Conservation (phyloP, 2,329 filamentous ascomycete genomes). For the Colletotrichum karsti region DNA sequence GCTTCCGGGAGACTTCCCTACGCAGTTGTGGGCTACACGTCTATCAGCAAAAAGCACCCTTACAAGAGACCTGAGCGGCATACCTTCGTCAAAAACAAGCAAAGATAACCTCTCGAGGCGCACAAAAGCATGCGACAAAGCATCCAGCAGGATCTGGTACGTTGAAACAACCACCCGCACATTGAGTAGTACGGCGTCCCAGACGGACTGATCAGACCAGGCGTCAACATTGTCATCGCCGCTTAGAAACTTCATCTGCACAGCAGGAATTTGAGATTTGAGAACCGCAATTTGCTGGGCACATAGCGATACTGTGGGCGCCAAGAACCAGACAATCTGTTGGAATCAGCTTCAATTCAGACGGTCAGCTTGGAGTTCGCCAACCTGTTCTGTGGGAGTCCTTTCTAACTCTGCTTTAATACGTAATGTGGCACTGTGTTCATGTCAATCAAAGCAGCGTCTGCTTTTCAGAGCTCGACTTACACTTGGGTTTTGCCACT, state of each 20-base stretch:
- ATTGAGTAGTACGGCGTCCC: conserved; percentile 72
- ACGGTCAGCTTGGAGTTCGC: conserved; percentile 5
- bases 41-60: conserved; percentile 28
- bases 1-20: conserved; percentile 68
- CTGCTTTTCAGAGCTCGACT: conserved; percentile 36
- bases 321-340: conserved; percentile 76
- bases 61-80: conserved; percentile 21
- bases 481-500: conserved; percentile 83
- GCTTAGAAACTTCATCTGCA: conserved; percentile 69
- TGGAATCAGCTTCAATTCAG: background rate
- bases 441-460: conserved; percentile 30
- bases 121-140: conserved; percentile 79
- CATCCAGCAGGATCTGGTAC: conserved; percentile 77
- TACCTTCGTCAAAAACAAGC: conserved; percentile 86
- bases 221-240: conserved; percentile 75
- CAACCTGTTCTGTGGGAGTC: conserved; percentile 61
- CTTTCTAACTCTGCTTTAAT: conserved; percentile 71
- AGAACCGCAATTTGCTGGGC: conserved; percentile 72
- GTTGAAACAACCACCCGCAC: conserved; percentile 82
- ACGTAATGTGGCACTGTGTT: conserved; percentile 70
- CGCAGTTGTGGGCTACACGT: conserved; percentile 76
- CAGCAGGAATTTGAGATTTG: conserved; percentile 64
- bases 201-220: conserved; percentile 74
- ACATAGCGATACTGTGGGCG: conserved; percentile 74
- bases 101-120: conserved; percentile 69